Base-by-base conservation (phyloP, 352 stramenopile species). In the Pythium phragmiticola region DNA sequence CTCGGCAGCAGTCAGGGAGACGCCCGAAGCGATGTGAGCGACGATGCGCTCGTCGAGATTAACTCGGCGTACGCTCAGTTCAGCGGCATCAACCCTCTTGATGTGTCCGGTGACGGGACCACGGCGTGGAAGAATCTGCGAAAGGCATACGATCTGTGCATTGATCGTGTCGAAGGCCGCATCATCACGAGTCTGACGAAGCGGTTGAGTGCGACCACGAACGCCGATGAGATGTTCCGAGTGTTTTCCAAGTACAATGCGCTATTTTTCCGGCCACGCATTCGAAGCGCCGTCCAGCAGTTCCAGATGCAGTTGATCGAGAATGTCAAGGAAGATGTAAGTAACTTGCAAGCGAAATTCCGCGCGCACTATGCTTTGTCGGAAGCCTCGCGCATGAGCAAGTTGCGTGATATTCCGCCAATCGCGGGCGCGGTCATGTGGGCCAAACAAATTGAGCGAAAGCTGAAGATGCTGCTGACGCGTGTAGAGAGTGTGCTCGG, bases 381-480 rank as follows among this genome's bases (percentile, higher is more conserved):
- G 0, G 87, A 98, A 55, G 95, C 97, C 14, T 97, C 90, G 28
- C 81, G 87, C 23, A 97, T 98, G 64, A 97, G 94, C 56, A 95
- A 95, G 59, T 68, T 99, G 28, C 87, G 97, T 50, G 98, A 99
- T 58, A 98, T 99, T 39, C 98, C 98, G 19, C 97, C 97, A 23
- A 95, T 99, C 39, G 94, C 94, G 37, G 97, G 96, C 30, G 98
- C 98, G 51, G 98, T 99, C 46, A 93, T 99, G 70, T 99, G 98
- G 98, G 97, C 97, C 16, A 98, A 98, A 68, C 98, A 99, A 77
- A 99, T 99, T 77, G 97, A 99, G 74, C 85, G 96, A n/a, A 98
- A 99, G 73, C 75, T 99, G 14, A 90, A 98, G 74, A 89, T 95
- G 60, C 80, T 99, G 6, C 88, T 99, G 52, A 85, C 92, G n/a